Evolutionary conservation across 192 early-diverging fungal genomes (phyloP).

Genomic region (Gonapodya prolifera): DNA sequence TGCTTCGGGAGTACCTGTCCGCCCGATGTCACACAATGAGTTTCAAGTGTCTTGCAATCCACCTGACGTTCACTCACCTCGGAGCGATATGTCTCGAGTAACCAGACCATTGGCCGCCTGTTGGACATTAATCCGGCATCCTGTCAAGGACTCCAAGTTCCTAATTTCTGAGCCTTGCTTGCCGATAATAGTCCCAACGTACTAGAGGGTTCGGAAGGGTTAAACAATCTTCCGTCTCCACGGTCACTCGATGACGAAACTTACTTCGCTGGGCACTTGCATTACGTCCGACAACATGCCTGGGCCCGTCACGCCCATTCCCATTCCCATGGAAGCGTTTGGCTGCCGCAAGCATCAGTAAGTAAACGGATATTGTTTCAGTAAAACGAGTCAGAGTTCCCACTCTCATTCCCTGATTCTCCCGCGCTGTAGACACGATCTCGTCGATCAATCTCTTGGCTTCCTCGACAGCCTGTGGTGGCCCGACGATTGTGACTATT

Average conservation of each 20-base stretch:
- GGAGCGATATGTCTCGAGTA: neutral
- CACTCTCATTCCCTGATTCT: neutral
- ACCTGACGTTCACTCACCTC: neutral
- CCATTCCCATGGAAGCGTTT: neutral
- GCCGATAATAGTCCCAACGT: conserved; percentile 1
- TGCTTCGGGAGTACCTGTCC: neutral
- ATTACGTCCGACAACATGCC: neutral
- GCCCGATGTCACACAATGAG: neutral
- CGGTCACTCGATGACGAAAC: neutral
- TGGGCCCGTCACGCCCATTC: neutral
- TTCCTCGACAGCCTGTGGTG: neutral
- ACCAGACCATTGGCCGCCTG: neutral
- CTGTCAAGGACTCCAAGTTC: neutral
- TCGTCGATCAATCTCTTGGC: neutral
- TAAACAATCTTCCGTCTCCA: neutral
- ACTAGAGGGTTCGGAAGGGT: neutral
- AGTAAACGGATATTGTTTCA: neutral
- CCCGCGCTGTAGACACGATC: neutral
- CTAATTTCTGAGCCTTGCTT: neutral
- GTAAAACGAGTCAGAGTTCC: neutral
- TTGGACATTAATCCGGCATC: conserved; percentile 2
- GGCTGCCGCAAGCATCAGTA: neutral
- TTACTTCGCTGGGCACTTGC: neutral
- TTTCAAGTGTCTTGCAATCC: neutral
- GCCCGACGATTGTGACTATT: neutral